Conservation (phyloP, 1,139 yeast species). For the Yamadazyma diospyri region DNA sequence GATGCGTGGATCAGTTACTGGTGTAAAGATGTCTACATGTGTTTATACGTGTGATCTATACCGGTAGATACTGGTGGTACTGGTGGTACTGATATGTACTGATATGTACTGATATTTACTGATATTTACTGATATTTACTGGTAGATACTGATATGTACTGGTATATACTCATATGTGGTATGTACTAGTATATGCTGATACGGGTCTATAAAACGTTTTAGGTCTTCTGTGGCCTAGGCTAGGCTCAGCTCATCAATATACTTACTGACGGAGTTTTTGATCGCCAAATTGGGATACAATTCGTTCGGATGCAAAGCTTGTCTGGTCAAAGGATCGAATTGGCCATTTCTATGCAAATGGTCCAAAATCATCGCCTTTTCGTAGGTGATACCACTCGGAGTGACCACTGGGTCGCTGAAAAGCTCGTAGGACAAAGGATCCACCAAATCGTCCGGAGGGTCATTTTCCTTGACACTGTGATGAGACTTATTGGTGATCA, state of each 20-base stretch:
- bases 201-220: no score
- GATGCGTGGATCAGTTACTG: background rate
- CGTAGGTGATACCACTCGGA: constrained; percentile 49
- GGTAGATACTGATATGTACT: no score
- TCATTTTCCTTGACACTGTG: constrained; percentile 16
- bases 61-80: no score
- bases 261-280: constrained; percentile 32
- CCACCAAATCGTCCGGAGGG: constrained; percentile 42
- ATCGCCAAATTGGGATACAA: constrained; percentile 42
- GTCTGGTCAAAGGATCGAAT: constrained; percentile 40
- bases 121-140: no score
- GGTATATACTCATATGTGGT: no score
- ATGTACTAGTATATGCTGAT: no score
- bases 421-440: constrained; percentile 46
- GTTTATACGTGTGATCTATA: no score
- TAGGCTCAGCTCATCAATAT: no score
- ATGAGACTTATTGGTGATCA: background rate
- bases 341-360: constrained; percentile 30
- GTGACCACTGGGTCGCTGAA: constrained; percentile 48
- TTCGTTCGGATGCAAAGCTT: constrained; percentile 32
- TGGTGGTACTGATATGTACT: no score
- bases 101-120: no score
- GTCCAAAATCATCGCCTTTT: constrained; percentile 34
- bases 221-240: no score
- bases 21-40: no score